A percentile compares a stretch with the other conserved stretches of the same genome.
phyloP scores from a whole-genome alignment of 2,329 filamentous ascomycete genomes.

The Hymenoscyphus linearis region DNA sequence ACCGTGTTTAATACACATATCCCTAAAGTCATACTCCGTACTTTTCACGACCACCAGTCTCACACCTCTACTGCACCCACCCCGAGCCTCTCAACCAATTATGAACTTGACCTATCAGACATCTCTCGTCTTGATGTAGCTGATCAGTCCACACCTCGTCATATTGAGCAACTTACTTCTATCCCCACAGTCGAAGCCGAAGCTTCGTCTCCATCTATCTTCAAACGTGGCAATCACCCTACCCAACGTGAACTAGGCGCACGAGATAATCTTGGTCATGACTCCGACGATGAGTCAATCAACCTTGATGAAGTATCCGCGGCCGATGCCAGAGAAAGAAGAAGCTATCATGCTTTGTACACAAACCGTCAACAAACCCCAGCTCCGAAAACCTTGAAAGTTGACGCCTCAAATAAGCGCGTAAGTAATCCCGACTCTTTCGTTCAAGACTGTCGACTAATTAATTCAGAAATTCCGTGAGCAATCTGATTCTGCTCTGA shows the following conservation, averaged over 20 bases:
- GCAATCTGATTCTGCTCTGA: background rate
- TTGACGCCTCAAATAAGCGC: background rate
- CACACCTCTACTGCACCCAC: background rate
- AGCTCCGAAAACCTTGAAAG: background rate
- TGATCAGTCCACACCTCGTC: background rate
- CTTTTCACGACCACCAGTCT: background rate
- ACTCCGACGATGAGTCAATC: background rate
- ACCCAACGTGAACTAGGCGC: background rate
- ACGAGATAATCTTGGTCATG: background rate
- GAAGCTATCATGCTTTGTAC: too few species aligned
- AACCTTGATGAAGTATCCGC: background rate
- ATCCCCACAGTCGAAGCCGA: background rate
- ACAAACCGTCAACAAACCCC: too few species aligned
- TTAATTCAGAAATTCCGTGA: background rate
- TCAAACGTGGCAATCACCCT: background rate
- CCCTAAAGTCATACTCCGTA: background rate
- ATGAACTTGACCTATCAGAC: background rate
- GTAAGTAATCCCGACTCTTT: background rate
- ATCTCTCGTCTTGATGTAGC: background rate
- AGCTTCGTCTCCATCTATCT: background rate
- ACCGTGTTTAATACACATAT: background rate
- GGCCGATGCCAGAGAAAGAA: too few species aligned
- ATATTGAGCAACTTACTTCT: background rate
- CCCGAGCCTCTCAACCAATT: background rate
- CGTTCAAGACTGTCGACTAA: background rate